Evolutionary conservation across 179 eudicot genomes (phyloP).

Genomic region (Vitellaria paradoxa): DNA sequence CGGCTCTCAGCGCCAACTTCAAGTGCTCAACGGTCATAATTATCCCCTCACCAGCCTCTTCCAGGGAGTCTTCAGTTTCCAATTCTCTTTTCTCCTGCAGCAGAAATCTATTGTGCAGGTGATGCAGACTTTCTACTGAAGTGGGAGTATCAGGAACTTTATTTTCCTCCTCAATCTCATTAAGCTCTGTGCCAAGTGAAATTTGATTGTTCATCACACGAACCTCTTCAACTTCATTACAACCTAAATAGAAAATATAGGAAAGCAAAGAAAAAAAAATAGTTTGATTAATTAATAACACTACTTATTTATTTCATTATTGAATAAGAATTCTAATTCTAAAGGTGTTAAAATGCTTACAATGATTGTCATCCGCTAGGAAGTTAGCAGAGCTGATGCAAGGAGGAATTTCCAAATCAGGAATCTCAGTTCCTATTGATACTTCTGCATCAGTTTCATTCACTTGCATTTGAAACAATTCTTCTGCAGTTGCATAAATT

Average conservation of each 20-base stretch:
- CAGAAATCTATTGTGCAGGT: slow-evolving; percentile 32
- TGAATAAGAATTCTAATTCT: background rate
- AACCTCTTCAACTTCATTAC: slow-evolving; percentile 25
- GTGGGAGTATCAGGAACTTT: slow-evolving; percentile 43
- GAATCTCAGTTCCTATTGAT: slow-evolving; percentile 46
- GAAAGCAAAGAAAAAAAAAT: slow-evolving; percentile 1
- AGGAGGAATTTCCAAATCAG: slow-evolving; percentile 32
- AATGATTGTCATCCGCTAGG: slow-evolving; percentile 22
- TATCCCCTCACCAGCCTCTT: slow-evolving; percentile 31
- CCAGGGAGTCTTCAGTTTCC: slow-evolving; percentile 36
- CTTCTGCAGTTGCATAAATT: slow-evolving; percentile 28
- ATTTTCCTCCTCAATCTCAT: slow-evolving; percentile 56
- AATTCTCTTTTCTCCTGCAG: slow-evolving; percentile 36
- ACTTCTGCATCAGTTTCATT: slow-evolving; percentile 37
- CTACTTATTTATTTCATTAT: background rate
- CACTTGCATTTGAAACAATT: slow-evolving; percentile 13
- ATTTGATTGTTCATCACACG: slow-evolving; percentile 11
- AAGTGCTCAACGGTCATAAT: slow-evolving; percentile 39
- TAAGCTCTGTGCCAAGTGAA: slow-evolving; percentile 17
- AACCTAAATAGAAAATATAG: slow-evolving; percentile 31
- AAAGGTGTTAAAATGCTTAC: slow-evolving; percentile 16
- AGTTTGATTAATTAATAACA: background rate
- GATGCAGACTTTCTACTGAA: slow-evolving; percentile 28
- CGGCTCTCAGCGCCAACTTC: slow-evolving; percentile 48
- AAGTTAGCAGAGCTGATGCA: slow-evolving; percentile 30